Evolutionary conservation across 2,329 filamentous ascomycete species (phyloP).

Genomic region (Venturia asperata): DNA sequence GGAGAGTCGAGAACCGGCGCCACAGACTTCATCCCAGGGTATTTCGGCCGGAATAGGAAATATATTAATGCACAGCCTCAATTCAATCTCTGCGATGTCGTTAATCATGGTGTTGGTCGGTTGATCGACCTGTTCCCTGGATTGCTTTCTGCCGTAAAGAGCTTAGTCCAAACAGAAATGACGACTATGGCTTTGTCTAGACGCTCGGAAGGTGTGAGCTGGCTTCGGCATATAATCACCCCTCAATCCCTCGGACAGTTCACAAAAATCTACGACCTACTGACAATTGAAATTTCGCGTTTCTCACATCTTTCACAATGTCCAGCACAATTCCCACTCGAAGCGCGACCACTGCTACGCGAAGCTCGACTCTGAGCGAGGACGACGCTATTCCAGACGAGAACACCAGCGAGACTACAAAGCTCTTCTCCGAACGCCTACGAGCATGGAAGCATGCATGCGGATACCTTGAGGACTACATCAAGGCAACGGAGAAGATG

Average conservation of each 20-base stretch:
- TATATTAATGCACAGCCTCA: not conserved
- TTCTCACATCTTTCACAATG: not conserved
- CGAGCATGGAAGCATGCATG: constrained; percentile 95
- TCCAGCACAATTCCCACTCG: constrained; percentile 14
- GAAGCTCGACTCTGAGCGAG: constrained; percentile 26
- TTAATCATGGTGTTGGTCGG: not conserved
- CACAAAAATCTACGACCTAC: not conserved
- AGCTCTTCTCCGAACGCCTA: constrained; percentile 75
- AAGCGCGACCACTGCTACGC: constrained; percentile 14
- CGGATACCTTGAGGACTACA: constrained; percentile 84
- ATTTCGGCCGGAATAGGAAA: not conserved
- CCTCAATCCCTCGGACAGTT: not conserved
- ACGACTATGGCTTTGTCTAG: not conserved
- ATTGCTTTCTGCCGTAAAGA: not conserved
- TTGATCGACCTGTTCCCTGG: not conserved
- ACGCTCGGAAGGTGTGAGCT: not conserved
- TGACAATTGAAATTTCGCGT: not conserved
- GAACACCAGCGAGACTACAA: constrained; percentile 44
- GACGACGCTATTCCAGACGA: constrained; percentile 44
- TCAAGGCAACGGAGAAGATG: constrained; percentile 76
- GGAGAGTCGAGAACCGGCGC: not conserved
- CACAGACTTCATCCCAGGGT: not conserved
- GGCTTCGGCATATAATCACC: not conserved
- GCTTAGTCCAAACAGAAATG: not conserved
- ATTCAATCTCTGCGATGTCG: not conserved